Base-by-base conservation (phyloP, 108 stramenopile genomes). In the Skeletonema menzelii region DNA sequence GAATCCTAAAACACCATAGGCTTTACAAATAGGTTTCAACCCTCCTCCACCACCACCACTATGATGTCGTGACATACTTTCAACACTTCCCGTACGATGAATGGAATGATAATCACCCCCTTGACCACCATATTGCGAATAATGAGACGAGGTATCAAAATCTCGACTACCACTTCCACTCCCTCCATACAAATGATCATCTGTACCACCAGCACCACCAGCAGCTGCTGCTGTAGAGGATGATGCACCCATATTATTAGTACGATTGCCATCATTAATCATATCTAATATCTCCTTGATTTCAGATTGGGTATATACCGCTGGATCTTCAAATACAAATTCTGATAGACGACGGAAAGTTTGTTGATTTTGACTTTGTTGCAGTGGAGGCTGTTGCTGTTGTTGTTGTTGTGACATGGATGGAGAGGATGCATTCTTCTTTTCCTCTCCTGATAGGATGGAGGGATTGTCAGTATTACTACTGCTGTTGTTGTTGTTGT, bases 1-100 rank as follows among this genome's bases (percentile, higher is more conserved):
- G 67, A 96, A 95, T 19, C 97, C 97, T 0, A 96, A 87, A 60
- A 97, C 89, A 47, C 95, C 95, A 61, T 94, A 94, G 3, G 91
- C 95, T 59, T 87, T 91, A 55, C 84, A 88, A 64, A 96, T 87
- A 15, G 95, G 94, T 71, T 92, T 87, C 31, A 93, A 82, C 22
- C 89, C 90, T 17, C 90, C 87, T 61, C 72, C 58, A 27, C 63
- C 63, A 0, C 27, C 20, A 0, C 13, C 47, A 6, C 69, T 60
- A 12, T 47, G 61, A 35, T 32, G 37, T 26, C 55, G 14, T 27
- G 42, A 44, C 17, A 24, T 66, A 24, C 61, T 44, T 24, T 32
- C 57, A 26, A 56, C 27, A 28, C 20, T 68, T 35, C 55, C 37
- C 34, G 22, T 24, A 19, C 37, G 62, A 49, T 56, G 8, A 27